Evolutionary conservation across 2,329 filamentous ascomycete species (phyloP).

Genomic region (Sporothrix variecibatus): DNA sequence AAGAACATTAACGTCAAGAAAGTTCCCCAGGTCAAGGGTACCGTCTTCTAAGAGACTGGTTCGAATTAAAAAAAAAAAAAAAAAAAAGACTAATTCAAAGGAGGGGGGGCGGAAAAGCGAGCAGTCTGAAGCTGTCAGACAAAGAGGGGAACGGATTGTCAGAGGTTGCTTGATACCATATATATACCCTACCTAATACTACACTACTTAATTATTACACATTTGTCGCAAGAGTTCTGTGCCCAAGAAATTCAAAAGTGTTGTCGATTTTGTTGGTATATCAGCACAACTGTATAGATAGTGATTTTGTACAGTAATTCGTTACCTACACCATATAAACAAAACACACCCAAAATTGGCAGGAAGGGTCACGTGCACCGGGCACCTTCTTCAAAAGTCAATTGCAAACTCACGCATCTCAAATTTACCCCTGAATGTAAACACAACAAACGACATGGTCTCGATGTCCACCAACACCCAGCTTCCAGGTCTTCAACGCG

Average conservation of each 20-base stretch:
- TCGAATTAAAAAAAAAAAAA: too few relatives aligned
- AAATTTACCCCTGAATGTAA: not conserved
- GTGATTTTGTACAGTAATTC: not conserved
- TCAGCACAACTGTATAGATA: not conserved
- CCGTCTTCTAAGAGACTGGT: slow-evolving; percentile 21
- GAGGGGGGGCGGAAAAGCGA: not conserved
- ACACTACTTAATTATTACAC: not conserved
- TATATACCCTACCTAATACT: not conserved
- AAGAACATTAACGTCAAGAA: slow-evolving; percentile 30
- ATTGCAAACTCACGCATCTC: not conserved
- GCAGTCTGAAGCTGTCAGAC: not conserved
- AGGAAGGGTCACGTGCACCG: not conserved
- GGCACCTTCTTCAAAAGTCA: too few relatives aligned
- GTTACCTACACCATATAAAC: not conserved
- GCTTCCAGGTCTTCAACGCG: not conserved
- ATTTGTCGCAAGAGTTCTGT: not conserved
- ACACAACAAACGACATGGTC: not conserved
- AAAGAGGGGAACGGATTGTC: not conserved
- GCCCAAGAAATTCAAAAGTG: not conserved
- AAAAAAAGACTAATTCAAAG: not conserved
- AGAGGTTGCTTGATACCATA: not conserved
- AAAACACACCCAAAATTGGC: not conserved
- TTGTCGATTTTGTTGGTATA: not conserved
- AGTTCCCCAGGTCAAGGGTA: slow-evolving; percentile 26
- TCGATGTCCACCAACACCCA: not conserved